A percentile compares a stretch with the other conserved stretches of the same genome.
Conservation (phyloP, 495 filamentous ascomycete genomes). For the Talaromyces trachyspermus region DNA sequence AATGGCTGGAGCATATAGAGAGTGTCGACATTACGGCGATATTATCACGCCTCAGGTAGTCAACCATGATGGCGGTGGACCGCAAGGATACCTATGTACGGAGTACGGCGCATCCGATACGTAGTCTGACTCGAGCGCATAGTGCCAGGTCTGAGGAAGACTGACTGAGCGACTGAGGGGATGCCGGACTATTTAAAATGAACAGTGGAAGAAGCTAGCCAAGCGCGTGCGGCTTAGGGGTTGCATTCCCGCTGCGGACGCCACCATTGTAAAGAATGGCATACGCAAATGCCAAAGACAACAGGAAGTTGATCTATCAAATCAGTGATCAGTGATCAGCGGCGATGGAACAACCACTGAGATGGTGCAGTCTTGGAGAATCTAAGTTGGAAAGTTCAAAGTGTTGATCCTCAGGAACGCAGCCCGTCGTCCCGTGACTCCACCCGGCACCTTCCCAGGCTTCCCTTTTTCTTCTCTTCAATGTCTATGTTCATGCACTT, state of each 20-base stretch:
- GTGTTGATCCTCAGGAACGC: background rate
- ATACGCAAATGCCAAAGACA: background rate
- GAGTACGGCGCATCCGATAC: no score
- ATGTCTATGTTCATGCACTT: no score
- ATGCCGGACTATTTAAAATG: no score
- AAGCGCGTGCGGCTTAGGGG: no score
- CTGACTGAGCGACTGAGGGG: no score
- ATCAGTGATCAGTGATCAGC: background rate
- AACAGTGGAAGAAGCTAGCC: no score
- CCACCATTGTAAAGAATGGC: background rate
- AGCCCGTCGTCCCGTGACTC: background rate
- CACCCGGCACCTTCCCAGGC: background rate
- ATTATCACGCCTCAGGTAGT: conserved; percentile 4
- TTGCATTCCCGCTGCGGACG: background rate
- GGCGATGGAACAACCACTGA: background rate
- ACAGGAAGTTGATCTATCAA: background rate
- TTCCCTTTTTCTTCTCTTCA: background rate
- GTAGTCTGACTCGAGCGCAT: background rate
- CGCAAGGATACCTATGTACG: no score
- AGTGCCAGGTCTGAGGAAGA: no score
- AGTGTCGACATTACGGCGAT: background rate
- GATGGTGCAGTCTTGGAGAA: background rate
- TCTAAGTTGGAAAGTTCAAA: background rate
- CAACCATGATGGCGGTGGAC: background rate
- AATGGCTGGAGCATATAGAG: background rate